Percentiles rank a stretch among this genome's conserved stretches.
phyloP scores from a whole-genome alignment of 805 yeast genomes.

The Candida nonsorbophila region DNA sequence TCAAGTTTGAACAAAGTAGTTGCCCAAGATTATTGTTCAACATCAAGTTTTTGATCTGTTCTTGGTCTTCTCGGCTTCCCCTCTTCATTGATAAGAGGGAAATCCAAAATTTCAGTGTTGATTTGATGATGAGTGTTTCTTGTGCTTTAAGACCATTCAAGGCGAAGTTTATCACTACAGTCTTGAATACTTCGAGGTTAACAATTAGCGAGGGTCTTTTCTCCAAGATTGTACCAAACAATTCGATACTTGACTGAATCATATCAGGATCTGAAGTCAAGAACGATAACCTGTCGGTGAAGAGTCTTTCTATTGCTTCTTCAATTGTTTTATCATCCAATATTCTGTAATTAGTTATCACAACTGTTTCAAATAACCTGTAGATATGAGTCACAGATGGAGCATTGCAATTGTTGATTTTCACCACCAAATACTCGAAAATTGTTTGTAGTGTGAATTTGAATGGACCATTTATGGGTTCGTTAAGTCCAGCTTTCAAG shows the following conservation, averaged over 20 bases:
- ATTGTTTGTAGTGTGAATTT: slow-evolving; percentile 41
- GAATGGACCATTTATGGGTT: slow-evolving; percentile 62
- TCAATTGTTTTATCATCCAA: slow-evolving; percentile 27
- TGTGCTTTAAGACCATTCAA: slow-evolving; percentile 36
- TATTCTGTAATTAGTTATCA: slow-evolving; percentile 28
- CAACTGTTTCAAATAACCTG: slow-evolving; percentile 40
- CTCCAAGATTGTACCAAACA: slow-evolving; percentile 47
- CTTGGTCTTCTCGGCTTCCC: slow-evolving; percentile 40
- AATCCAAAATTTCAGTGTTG: slow-evolving; percentile 54
- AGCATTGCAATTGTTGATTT: slow-evolving; percentile 23
- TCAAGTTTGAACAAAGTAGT: slow-evolving; percentile 20
- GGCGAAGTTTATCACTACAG: slow-evolving; percentile 20
- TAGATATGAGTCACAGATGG: slow-evolving; percentile 40
- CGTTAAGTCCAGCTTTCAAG: slow-evolving; percentile 60
- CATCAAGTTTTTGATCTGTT: slow-evolving; percentile 13
- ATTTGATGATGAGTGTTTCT: slow-evolving; percentile 54
- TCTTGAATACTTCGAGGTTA: slow-evolving; percentile 17
- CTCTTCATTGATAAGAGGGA: slow-evolving; percentile 40
- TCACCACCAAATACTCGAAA: slow-evolving; percentile 29
- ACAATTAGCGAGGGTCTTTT: slow-evolving; percentile 42
- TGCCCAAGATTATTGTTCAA: slow-evolving; percentile 13
- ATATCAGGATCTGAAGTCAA: slow-evolving; percentile 56
- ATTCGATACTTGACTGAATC: slow-evolving; percentile 44
- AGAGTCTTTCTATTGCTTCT: slow-evolving; percentile 31
- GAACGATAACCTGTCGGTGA: slow-evolving; percentile 25